Percentiles rank a stretch among this genome's conserved stretches.
Evolutionary conservation across 768 basidiomycete genomes (phyloP).

Genomic region (Lentinula raphanica): DNA sequence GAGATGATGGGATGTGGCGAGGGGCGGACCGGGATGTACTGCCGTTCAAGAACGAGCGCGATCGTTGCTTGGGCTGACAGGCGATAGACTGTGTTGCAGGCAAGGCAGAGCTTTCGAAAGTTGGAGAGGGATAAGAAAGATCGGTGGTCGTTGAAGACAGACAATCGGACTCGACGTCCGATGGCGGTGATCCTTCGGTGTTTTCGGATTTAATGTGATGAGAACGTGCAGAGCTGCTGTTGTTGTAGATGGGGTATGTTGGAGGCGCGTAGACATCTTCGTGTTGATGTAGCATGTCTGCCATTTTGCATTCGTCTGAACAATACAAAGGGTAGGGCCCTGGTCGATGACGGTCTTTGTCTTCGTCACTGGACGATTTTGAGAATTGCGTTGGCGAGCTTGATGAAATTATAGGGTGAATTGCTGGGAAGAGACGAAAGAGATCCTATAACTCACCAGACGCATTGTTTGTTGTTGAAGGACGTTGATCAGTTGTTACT

Average conservation of each 20-base stretch:
- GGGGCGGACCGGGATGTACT: constrained; percentile 27
- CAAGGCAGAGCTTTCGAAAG: background rate
- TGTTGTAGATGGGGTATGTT: constrained; percentile 33
- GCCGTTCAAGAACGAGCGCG: background rate
- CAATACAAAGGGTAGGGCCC: constrained; percentile 77
- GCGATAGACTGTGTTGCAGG: background rate
- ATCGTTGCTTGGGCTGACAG: constrained; percentile 1
- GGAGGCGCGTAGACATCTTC: constrained; percentile 35
- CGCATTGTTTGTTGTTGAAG: constrained; percentile 24
- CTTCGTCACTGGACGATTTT: constrained; percentile 30
- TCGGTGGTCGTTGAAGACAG: background rate
- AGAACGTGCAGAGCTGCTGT: constrained; percentile 21
- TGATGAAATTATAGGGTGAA: constrained; percentile 12
- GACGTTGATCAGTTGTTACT: constrained; percentile 22
- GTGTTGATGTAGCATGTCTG: constrained; percentile 41
- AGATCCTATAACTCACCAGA: constrained; percentile 29
- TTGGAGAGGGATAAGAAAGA: constrained; percentile 10
- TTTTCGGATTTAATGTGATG: constrained; percentile 33
- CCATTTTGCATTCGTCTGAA: constrained; percentile 67
- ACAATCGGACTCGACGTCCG: constrained; percentile 21
- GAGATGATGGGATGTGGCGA: constrained; percentile 45
- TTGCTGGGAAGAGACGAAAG: constrained; percentile 12
- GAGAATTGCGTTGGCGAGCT: constrained; percentile 18
- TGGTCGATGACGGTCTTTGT: constrained; percentile 72
- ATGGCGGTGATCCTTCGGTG: constrained; percentile 32